Percentiles rank a stretch among this genome's conserved stretches.
phyloP scores from a whole-genome alignment of 2,329 filamentous ascomycete species.

The Fusarium udum region DNA sequence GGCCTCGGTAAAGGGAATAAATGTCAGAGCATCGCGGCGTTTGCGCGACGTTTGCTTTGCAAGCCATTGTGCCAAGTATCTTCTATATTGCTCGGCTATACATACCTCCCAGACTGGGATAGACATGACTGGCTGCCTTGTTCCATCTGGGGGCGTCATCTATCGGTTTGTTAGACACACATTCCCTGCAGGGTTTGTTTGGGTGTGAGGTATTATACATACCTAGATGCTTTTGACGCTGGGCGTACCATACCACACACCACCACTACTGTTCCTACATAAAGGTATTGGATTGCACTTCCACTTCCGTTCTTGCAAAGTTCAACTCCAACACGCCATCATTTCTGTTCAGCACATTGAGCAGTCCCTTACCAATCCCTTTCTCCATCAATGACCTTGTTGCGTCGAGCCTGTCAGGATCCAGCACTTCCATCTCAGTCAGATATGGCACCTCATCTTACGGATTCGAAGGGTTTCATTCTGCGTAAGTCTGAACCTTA shows the following conservation, averaged over 20 bases:
- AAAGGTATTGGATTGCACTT: slow-evolving; percentile 11
- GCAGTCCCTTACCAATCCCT: not conserved
- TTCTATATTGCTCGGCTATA: slow-evolving; percentile 2
- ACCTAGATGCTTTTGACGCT: not conserved
- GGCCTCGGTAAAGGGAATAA: not conserved
- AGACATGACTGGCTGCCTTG: slow-evolving; percentile 17
- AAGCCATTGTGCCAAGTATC: not conserved
- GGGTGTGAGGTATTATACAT: not conserved
- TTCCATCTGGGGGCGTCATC: not conserved
- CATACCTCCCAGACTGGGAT: not conserved
- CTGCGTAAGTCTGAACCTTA: slow-evolving; percentile 5
- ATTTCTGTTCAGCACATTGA: not conserved
- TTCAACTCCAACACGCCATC: not conserved
- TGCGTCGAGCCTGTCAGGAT: slow-evolving; percentile 12
- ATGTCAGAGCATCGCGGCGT: not conserved
- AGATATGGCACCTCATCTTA: slow-evolving; percentile 22
- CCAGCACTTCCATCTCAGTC: slow-evolving; percentile 3
- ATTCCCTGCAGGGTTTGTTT: not conserved
- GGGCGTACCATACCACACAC: not conserved
- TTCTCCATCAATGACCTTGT: slow-evolving; percentile 24
- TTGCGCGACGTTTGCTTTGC: slow-evolving; percentile 6
- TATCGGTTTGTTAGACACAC: not conserved
- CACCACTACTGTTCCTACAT: slow-evolving; percentile 1
- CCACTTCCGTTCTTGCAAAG: slow-evolving; percentile 7
- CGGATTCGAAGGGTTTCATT: slow-evolving; percentile 24